These are phyloP conservation scores for Populus hybrid DNA, from an alignment of 441 rosid genomes.

Conservation along the genomic window DNA sequence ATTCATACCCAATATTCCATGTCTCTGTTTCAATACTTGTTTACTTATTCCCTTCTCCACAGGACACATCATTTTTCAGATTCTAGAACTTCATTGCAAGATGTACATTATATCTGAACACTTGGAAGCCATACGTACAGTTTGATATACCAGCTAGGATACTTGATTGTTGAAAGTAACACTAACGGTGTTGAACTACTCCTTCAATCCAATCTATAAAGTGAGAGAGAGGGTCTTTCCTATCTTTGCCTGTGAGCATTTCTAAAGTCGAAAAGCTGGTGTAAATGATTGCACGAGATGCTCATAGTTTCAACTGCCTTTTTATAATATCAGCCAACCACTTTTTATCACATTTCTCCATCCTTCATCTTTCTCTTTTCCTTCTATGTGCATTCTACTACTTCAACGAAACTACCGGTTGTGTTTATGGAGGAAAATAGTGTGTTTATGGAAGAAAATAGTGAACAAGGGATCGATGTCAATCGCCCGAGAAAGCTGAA, in stretches of 20 bases:
- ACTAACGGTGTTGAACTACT: neutral
- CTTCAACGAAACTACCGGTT: too few species aligned
- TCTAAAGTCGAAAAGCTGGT: constrained; percentile 18
- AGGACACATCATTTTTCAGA: too few species aligned
- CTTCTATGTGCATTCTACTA: too few species aligned
- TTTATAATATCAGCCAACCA: too few species aligned
- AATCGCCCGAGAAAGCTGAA: constrained; percentile 51
- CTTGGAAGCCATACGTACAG: neutral
- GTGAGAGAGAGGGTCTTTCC: neutral
- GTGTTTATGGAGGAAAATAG: too few species aligned
- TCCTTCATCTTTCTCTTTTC: too few species aligned
- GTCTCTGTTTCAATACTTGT: neutral
- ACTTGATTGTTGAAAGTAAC: constrained; percentile 11
- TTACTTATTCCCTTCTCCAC: too few species aligned
- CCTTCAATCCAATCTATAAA: too few species aligned
- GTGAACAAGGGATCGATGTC: constrained; percentile 30
- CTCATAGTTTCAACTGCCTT: too few species aligned
- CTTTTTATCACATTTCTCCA: too few species aligned
- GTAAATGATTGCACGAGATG: too few species aligned
- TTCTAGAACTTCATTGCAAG: neutral
- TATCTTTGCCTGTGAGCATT: constrained; percentile 39
- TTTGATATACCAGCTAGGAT: neutral
- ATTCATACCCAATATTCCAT: neutral
- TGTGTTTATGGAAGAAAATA: neutral
- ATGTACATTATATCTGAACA: neutral